phyloP scores from a whole-genome alignment of 768 basidiomycete species.

The Kwoniella heveanensis region DNA sequence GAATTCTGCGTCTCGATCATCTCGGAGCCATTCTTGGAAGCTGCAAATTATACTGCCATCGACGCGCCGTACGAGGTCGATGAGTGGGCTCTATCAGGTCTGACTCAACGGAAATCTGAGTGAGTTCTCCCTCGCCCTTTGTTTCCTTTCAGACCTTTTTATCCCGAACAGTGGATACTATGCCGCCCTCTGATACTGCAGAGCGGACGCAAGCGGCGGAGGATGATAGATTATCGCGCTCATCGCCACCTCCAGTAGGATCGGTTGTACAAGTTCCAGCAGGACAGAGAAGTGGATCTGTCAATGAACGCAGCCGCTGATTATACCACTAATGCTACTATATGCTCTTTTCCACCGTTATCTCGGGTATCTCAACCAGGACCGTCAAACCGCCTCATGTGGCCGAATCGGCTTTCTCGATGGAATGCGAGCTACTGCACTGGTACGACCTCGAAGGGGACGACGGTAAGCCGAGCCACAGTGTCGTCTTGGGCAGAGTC shows the following conservation, averaged over 20 bases:
- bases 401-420: constrained; percentile 56
- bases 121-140: constrained; percentile 20
- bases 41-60: constrained; percentile 56
- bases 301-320: no score
- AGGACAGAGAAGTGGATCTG: no score
- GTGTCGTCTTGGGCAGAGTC: constrained; percentile 53
- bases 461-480: constrained; percentile 30
- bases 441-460: constrained; percentile 36
- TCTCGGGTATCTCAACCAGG: no score
- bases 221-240: no score
- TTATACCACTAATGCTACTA: no score
- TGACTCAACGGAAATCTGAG: constrained; percentile 49
- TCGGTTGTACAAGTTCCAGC: no score
- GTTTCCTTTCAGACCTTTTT: not conserved
- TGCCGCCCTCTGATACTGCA: no score
- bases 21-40: constrained; percentile 63
- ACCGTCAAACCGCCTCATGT: constrained; percentile 55
- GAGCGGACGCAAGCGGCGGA: no score
- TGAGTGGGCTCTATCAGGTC: constrained; percentile 55
- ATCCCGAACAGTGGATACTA: no score
- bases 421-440: constrained; percentile 56
- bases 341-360: no score
- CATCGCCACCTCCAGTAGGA: no score
- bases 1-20: constrained; percentile 72
- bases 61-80: constrained; percentile 53